A percentile compares a stretch with the other conserved stretches of the same genome.
Evolutionary conservation across 176 grass and related monocot species (phyloP).

Genomic region (Oryza meridionalis): DNA sequence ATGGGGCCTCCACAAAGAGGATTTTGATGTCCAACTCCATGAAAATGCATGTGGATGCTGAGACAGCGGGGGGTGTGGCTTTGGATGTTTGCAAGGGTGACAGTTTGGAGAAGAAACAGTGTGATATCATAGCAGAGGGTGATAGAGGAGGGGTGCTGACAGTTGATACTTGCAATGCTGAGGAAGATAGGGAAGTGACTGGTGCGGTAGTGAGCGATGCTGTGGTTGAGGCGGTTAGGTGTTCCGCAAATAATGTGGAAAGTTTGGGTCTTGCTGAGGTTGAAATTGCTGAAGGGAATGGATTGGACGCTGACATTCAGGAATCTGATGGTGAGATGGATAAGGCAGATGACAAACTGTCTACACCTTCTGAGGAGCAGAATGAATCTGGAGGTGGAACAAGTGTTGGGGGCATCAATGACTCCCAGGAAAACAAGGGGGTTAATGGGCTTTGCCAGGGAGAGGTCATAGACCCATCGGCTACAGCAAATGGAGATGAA

Average conservation of each 20-base stretch:
- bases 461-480: constrained; percentile 51
- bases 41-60: constrained; percentile 44
- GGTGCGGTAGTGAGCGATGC: background rate
- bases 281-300: constrained; percentile 35
- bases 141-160: background rate
- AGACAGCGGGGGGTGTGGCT: background rate
- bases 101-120: background rate
- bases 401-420: constrained; percentile 15
- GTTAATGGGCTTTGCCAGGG: constrained; percentile 26
- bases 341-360: constrained; percentile 25
- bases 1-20: constrained; percentile 49
- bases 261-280: background rate
- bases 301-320: constrained; percentile 10
- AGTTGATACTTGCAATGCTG: constrained; percentile 35
- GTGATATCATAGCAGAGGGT: constrained; percentile 22
- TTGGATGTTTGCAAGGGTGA: constrained; percentile 11
- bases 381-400: constrained; percentile 17
- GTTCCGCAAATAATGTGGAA: constrained; percentile 21
- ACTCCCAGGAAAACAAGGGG: constrained; percentile 27
- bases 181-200: constrained; percentile 24
- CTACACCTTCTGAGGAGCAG: constrained; percentile 29
- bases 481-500: constrained; percentile 27
- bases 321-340: constrained; percentile 23
- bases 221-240: constrained; percentile 5
- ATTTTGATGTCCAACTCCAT: constrained; percentile 52